Evolutionary conservation across 257 asterid species (phyloP).

Genomic region (Catharanthus roseus): DNA sequence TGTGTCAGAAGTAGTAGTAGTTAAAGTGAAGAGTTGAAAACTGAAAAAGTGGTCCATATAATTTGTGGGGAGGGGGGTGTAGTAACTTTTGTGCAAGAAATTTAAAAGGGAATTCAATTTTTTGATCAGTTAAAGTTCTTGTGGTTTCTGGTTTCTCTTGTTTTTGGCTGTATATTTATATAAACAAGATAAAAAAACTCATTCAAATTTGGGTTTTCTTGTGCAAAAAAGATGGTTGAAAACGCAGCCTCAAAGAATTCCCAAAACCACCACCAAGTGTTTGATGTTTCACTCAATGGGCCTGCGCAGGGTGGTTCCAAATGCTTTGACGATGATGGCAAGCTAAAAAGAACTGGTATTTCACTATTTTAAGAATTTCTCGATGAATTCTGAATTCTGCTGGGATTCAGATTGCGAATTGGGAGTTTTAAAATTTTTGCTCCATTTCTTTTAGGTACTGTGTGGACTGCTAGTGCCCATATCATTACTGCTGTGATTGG

Average conservation of each 20-base stretch:
- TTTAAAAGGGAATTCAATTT: not conserved
- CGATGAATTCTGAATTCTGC: no score
- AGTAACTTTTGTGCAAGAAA: constrained; percentile 2
- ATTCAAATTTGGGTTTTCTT: constrained; percentile 6
- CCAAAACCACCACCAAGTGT: constrained; percentile 33
- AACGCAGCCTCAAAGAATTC: constrained; percentile 12
- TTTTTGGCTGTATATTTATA: not conserved
- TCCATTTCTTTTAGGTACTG: no score
- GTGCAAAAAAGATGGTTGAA: constrained; percentile 47
- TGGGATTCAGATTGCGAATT: no score
- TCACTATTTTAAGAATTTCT: no score
- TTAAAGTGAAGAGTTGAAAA: constrained; percentile 1
- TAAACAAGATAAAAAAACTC: not conserved
- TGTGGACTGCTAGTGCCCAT: constrained; percentile 62
- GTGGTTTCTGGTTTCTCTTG: not conserved
- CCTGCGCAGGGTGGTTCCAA: constrained; percentile 30
- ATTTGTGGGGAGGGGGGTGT: not conserved
- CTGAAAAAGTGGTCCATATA: not conserved
- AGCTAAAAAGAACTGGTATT: constrained; percentile 48
- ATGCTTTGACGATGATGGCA: constrained; percentile 48
- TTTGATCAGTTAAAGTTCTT: not conserved
- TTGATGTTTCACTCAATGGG: constrained; percentile 36
- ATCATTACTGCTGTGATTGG: constrained; percentile 64
- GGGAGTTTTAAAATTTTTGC: no score
- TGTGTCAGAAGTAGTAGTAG: no score